Evolutionary conservation across 352 stramenopile genomes (phyloP).

Genomic region (Globisporangium alternatum): DNA sequence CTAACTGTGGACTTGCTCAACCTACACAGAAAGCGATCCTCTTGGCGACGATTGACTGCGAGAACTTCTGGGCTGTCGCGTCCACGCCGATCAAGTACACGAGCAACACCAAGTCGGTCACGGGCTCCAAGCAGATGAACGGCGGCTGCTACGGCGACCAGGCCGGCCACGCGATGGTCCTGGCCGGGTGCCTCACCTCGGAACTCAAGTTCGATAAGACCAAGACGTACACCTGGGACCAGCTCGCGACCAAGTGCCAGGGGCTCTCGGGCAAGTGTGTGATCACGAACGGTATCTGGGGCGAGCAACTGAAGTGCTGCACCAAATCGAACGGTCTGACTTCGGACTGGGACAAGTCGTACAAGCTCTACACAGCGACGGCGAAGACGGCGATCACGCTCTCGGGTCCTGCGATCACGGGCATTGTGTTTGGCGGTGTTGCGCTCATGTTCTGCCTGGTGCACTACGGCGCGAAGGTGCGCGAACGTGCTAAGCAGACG

Average conservation of each 20-base stretch:
- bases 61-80: constrained; percentile 82
- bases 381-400: constrained; percentile 48
- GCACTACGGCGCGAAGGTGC: constrained; percentile 82
- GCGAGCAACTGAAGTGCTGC: constrained; percentile 82
- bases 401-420: constrained; percentile 66
- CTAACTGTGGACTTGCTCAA: neutral
- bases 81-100: constrained; percentile 77
- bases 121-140: constrained; percentile 83
- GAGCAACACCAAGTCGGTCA: constrained; percentile 63
- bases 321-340: constrained; percentile 43
- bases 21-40: constrained; percentile 51
- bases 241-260: constrained; percentile 76
- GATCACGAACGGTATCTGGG: constrained; percentile 85
- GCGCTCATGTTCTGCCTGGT: constrained; percentile 75
- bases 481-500: constrained; percentile 75
- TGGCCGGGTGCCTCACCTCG: constrained; percentile 75
- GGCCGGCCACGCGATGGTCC: constrained; percentile 54
- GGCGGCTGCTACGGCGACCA: constrained; percentile 77
- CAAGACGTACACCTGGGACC: constrained; percentile 81
- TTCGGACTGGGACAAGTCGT: constrained; percentile 73
- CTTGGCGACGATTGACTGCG: constrained; percentile 82
- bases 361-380: constrained; percentile 63
- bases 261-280: constrained; percentile 74
- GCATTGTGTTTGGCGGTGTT: constrained; percentile 83
- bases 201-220: constrained; percentile 75